Evolutionary conservation across 139 green algal species (phyloP), one percentile per base, ranked within the genome.

Genomic region (Protoeuglena noctilucae): DNA sequence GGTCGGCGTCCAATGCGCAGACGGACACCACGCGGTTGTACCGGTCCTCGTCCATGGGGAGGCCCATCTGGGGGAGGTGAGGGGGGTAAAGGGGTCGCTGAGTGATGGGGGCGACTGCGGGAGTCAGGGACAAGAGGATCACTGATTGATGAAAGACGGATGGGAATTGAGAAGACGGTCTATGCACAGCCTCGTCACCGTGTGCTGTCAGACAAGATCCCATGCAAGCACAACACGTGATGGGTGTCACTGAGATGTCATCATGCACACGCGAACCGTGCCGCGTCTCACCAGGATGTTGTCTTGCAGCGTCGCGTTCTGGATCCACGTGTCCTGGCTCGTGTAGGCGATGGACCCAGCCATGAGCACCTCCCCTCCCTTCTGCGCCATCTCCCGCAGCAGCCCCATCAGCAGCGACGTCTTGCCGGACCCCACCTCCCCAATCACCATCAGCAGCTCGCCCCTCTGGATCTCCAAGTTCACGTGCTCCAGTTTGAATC

Each of bases 321-420:
- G 39, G 18, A 61, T 56, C 55, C 55, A 61, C 24, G 55, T 40
- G 25, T 55, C 55, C 26, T 61, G 55, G 6, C 40, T 21, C 14
- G 39, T 55, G 55, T 51, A 61, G 9, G 43, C 55, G 18, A 47
- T 17, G 7, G 52, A 18, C 16, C 52, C 52, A 4, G 6, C 28
- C 52, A 14, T 28, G 41, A 9, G 22, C 21, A 12, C 22, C 18
- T 21, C 2, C 16, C 30, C 61, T 26, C 45, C n/a, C 3, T 73
- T 31, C 2, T 71, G 74, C 65, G 81, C 66, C 53, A 93, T 59
- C 71, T 94, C 84, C 0, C 77, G 78, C 24, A 94, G 69, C 46
- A 93, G 69, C 3, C 73, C 78, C 2, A 67, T 64, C 62, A 94
- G 69, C 30, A 94, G 43, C 30, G 61, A 78, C 57, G 54, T 76